Base-by-base conservation (phyloP, 805 yeast species). In the Candida boleticola region DNA sequence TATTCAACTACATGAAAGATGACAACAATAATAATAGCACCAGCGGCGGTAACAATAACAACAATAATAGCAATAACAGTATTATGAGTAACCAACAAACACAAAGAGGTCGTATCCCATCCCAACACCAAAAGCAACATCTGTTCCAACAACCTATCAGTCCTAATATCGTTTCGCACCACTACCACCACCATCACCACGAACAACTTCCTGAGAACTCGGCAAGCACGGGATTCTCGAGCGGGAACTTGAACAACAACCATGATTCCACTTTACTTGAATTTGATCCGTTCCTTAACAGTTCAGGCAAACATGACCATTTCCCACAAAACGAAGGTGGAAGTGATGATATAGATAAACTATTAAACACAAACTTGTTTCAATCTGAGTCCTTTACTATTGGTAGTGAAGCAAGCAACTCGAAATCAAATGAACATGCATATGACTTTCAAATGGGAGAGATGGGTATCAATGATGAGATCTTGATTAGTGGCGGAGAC, bases 331-430 rank as follows among this genome's bases (percentile, higher is more conserved):
- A 21, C 17, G 21, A 18, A n/a, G 27, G 18, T 27, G 49, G 51
- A 47, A 36, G 39, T n/a, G 74, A 69, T 45, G 73, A 69, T 39
- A 64, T 68, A 22, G 74, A 69, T 46, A 61, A 63, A 40, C 50
- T 69, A 29, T 58, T 69, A 29, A 66, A 67, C 45, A 61, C 66
- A 60, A 67, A 65, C 45, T 50, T 67, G 30, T 69, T 68, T 44
- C 70, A 61, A 45, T 50, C 61, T 31, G 68, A 64, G n/a, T 49
- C 51, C 27, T 64, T 61, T 43, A 50, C 51, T 3, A 52, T 64
- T 26, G 64, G 63, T 10, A 18, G 35, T 9, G 35, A 31, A 5
- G 39, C 40, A 22, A 30, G 23, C 14, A 25, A 29, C 21, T 13
- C 16, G 4, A 20, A 22, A 5, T 30, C n/a, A 16, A 23, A 38